Conservation (phyloP, 2,329 filamentous ascomycete genomes). For the Paraconiothyrium sp. region DNA sequence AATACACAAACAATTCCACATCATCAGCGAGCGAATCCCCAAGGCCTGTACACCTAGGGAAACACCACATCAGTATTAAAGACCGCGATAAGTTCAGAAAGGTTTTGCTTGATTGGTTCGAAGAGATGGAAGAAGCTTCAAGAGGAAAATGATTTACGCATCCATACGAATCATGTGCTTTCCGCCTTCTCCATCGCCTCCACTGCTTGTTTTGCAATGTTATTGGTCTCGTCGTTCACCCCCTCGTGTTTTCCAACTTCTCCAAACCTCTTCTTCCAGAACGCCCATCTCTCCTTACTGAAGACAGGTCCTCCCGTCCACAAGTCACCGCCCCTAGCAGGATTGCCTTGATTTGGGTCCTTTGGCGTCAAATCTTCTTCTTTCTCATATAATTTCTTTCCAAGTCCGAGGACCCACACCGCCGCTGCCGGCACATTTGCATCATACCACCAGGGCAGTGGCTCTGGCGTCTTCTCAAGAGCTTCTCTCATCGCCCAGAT, state of each 20-base stretch:
- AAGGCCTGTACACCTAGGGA: no score
- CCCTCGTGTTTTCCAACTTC: constrained; percentile 32
- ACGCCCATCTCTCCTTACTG: constrained; percentile 42
- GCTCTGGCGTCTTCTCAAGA: constrained; percentile 34
- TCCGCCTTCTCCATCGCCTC: constrained; percentile 43
- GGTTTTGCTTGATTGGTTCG: constrained; percentile 26
- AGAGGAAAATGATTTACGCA: neutral
- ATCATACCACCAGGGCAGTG: constrained; percentile 36
- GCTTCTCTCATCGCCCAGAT: constrained; percentile 42
- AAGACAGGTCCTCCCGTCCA: constrained; percentile 44
- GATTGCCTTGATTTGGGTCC: constrained; percentile 38
- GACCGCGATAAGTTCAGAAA: constrained; percentile 20
- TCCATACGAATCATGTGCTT: neutral
- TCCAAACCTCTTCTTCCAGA: constrained; percentile 46
- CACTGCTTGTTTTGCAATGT: constrained; percentile 35
- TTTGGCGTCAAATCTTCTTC: constrained; percentile 41
- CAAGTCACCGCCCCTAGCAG: constrained; percentile 37
- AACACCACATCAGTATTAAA: no score
- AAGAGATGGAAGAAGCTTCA: neutral
- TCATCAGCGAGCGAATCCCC: no score
- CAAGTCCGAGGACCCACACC: constrained; percentile 38
- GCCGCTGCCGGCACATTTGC: constrained; percentile 41
- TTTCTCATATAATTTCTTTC: constrained; percentile 32
- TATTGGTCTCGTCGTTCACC: constrained; percentile 33
- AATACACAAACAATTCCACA: no score